phyloP scores from a whole-genome alignment of 805 yeast species.

The Tetrapisispora arboricola region DNA sequence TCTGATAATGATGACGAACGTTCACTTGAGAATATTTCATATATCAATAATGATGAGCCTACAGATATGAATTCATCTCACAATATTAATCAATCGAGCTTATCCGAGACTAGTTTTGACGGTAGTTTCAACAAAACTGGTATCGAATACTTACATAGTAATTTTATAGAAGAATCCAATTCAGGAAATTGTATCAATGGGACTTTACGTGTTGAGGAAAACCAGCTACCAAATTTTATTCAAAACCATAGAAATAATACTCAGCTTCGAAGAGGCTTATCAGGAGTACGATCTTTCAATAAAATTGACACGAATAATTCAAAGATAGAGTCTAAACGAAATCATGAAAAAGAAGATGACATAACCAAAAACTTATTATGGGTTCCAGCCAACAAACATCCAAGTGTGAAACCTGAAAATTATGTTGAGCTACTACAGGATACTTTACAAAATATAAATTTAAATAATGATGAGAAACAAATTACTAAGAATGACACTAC shows the following conservation, averaged over 20 bases:
- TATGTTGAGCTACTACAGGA: constrained; percentile 55
- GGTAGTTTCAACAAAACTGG: constrained; percentile 23
- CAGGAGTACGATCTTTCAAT: constrained; percentile 18
- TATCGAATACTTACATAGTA: constrained; percentile 21
- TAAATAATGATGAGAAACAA: constrained; percentile 4
- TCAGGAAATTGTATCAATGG: too few relatives aligned
- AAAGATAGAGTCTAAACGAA: not conserved
- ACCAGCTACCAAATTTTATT: too few relatives aligned
- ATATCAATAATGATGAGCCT: constrained; percentile 2
- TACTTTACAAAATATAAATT: constrained; percentile 22
- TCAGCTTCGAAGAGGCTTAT: constrained; percentile 11
- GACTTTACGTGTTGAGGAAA: too few relatives aligned
- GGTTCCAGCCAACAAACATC: constrained; percentile 94
- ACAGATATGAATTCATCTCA: not conserved
- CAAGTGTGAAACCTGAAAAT: constrained; percentile 85
- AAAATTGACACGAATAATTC: constrained; percentile 9
- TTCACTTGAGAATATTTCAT: too few relatives aligned
- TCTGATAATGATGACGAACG: not conserved
- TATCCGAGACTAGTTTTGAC: constrained; percentile 3
- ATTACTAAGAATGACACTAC: not conserved
- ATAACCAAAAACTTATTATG: constrained; percentile 54
- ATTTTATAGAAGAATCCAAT: too few relatives aligned
- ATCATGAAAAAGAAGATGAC: not conserved
- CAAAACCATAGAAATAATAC: not conserved
- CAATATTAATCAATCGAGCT: not conserved